Evolutionary conservation across 441 rosid species (phyloP).

Genomic region (Viola pubescens): DNA sequence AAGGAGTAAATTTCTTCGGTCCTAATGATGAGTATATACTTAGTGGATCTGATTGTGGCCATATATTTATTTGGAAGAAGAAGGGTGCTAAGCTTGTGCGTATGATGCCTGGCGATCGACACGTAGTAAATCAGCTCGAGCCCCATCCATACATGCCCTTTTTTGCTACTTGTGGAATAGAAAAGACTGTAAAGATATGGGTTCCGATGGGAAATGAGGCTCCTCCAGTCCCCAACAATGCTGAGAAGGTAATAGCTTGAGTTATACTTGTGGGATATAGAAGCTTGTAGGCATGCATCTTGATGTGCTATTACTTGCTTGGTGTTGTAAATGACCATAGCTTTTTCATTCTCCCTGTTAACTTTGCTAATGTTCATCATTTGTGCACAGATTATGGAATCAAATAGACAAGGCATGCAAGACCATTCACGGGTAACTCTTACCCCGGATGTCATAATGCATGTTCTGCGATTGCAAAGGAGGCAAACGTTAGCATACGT

Average conservation of each 20-base stretch:
- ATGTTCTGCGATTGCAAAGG: slow-evolving; percentile 52
- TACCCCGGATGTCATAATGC: slow-evolving; percentile 61
- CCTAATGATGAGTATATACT: slow-evolving; percentile 60
- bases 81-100: slow-evolving; percentile 52
- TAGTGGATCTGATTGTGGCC: slow-evolving; percentile 80
- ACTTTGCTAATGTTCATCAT: slow-evolving; percentile 3
- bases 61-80: slow-evolving; percentile 70
- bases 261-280: neutral
- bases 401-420: slow-evolving; percentile 47
- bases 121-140: slow-evolving; percentile 59
- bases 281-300: neutral
- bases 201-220: slow-evolving; percentile 32
- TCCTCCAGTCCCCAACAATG: slow-evolving; percentile 37
- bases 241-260: slow-evolving; percentile 36
- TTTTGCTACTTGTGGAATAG: slow-evolving; percentile 62
- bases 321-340: neutral
- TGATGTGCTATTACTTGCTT: neutral
- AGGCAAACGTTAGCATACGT: slow-evolving; percentile 41
- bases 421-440: slow-evolving; percentile 39
- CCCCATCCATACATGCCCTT: slow-evolving; percentile 54
- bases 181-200: slow-evolving; percentile 61
- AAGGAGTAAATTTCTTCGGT: slow-evolving; percentile 73
- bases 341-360: neutral
- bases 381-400: slow-evolving; percentile 47
- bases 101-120: slow-evolving; percentile 47